A percentile compares a stretch with the other conserved stretches of the same genome.
These are phyloP conservation scores for Hebeloma cylindrosporum DNA, from an alignment of 768 basidiomycete genomes.

Conservation along the genomic window DNA sequence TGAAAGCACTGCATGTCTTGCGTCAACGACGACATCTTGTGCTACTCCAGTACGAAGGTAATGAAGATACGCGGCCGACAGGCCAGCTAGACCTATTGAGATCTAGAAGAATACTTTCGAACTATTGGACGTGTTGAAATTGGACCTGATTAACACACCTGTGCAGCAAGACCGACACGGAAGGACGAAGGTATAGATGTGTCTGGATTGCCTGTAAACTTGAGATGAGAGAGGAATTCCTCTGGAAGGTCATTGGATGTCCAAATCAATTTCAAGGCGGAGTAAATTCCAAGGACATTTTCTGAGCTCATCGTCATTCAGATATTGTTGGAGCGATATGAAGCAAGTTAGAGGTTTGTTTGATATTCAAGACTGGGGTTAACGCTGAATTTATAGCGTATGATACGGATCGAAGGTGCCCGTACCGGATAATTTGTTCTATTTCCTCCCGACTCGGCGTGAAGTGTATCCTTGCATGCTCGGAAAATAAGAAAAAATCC, in stretches of 20 bases:
- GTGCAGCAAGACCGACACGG: constrained; percentile 50
- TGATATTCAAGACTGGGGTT: no score
- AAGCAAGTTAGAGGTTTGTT: no score
- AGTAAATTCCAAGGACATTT: neutral
- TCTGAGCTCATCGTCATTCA: no score
- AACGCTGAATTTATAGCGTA: no score
- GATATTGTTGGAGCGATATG: no score
- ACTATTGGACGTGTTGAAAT: neutral
- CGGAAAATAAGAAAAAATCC: no score
- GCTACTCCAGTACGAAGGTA: constrained; percentile 42
- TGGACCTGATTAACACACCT: constrained; percentile 37
- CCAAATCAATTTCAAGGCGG: constrained; percentile 33
- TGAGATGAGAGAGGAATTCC: constrained; percentile 35
- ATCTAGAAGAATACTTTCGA: constrained; percentile 6
- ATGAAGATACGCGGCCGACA: constrained; percentile 54
- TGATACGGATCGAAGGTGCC: no score
- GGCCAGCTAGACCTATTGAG: constrained; percentile 43
- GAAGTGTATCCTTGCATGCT: no score
- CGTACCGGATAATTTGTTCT: no score
- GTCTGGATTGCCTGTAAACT: constrained; percentile 39
- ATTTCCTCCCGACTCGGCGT: no score
- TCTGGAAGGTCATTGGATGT: constrained; percentile 38
- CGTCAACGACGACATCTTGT: constrained; percentile 52
- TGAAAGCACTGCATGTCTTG: constrained; percentile 54
- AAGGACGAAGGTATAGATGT: constrained; percentile 53